Base-by-base conservation (phyloP, 768 basidiomycete genomes). In the Rhodotorula babjevae region DNA sequence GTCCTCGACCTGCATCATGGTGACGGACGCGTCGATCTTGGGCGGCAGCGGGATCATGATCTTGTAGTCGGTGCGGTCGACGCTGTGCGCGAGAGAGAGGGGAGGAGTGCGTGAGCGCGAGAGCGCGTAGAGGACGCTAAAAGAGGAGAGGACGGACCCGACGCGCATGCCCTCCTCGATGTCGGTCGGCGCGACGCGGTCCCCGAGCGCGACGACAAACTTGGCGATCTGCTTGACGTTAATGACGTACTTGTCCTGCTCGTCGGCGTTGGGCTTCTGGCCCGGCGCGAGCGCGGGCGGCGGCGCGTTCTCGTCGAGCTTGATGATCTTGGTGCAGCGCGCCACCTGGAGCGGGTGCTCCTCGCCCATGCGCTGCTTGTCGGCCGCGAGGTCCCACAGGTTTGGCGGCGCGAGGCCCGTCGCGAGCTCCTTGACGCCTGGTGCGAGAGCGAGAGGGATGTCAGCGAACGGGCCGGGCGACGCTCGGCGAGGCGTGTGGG, bases 141-240 rank as follows among this genome's bases (percentile, higher is more conserved):
- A 46, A 14, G 44, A 61, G 33, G 57, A 59, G 31, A 44, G 23
- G 47, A 84, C 91, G 79, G 79, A 97, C 95, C 95, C 96, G 53
- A 99, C 96, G 65, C 96, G 89, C 96, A 99, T 99, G n/a, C 96
- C 96, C 84, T 99, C 96, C 81, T 99, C 96, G 65, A 99, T 93
- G 83, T 99, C 96, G 5, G 95, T 96, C 19, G 93, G 91, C 33
- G 96, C 92, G 3, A 99, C 93, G 55, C 93, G 89, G 77, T 99
- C 96, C 29, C 93, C 94, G 10, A 99, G 83, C 29, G 93, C 96
- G 56, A 99, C 96, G 18, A 99, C 96, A 80, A 97, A 98, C 83
- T 99, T 99, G 16, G 96, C 96, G 79, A 98, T 96, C 83, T 99
- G 96, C 81, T 97, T 96, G 82, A 99, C 94, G 81, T 95, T 96